Evolutionary conservation across 768 basidiomycete species (phyloP), one percentile per base, ranked within the genome.

Genomic region (Tremella mesenterica): DNA sequence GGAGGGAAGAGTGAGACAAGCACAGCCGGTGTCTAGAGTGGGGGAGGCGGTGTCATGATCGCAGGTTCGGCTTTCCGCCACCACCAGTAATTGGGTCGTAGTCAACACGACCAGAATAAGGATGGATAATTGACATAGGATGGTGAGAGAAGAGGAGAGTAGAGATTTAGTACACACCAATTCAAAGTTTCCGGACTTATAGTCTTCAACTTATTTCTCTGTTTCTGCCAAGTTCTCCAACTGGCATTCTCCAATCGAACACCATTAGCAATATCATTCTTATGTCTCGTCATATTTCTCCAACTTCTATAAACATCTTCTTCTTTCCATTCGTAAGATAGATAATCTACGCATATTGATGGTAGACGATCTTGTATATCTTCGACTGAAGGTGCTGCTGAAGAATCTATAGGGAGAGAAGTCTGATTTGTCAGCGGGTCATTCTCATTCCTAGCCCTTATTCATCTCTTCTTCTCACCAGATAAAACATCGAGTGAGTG

Each of bases 211-310:
- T 91, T 87, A 65, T 95, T 95, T 58, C 93, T 79, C 80, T 96
- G 92, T 76, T 97, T 96, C 85, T 92, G 96, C 93, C 93, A 99
- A 1, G 92, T 97, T 36, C 93, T 78, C 93, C 93, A 99, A 56
- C 86, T 88, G 8, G 95, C 95, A 67, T 99, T 99, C 79, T 99
- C 95, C 52, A 99, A 81, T 45, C 93, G 79, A 44, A 85, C 79
- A 44, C 93, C 93, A 71, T 99, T 97, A 5, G 88, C 83, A 69
- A 99, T 95, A 75, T 90, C 93, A 71, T 93, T 86, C 81, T 97
- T 99, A 79, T 91, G 89, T 52, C 88, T 81, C 44, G 93, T 97
- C 90, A 96, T 97, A 71, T 84, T 88, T 60, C 92, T 80, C 93
- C 93, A 99, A n/a, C 85, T 87, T 51, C 86, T 83, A 89, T 90